Evolutionary conservation across 495 filamentous ascomycete species (phyloP).

Genomic region (Amniculicola lignicola): DNA sequence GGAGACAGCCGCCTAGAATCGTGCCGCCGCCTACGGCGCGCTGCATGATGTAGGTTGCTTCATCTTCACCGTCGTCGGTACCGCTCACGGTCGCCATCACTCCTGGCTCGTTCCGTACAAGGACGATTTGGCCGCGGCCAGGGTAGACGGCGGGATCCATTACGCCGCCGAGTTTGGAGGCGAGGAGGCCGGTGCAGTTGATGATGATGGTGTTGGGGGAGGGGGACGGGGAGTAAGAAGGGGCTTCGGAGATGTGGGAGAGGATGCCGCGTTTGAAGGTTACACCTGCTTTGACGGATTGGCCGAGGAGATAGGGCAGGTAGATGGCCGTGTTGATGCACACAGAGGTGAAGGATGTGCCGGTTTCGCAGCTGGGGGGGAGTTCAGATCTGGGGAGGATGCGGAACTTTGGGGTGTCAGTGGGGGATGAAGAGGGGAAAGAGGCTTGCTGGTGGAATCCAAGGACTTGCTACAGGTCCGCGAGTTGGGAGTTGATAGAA

Average conservation of each 20-base stretch:
- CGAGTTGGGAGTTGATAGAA: no score
- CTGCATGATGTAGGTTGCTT: conserved; percentile 85
- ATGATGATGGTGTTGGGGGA: conserved; percentile 66
- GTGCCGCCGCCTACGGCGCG: conserved; percentile 75
- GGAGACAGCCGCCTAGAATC: conserved; percentile 83
- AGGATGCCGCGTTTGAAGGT: conserved; percentile 60
- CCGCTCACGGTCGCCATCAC: conserved; percentile 69
- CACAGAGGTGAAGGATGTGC: conserved; percentile 70
- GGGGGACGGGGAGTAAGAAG: conserved; percentile 59
- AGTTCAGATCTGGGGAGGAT: conserved; percentile 54
- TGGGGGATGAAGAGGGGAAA: no score
- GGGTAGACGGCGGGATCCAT: conserved; percentile 71
- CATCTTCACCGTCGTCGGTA: conserved; percentile 75
- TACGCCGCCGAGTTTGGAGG: conserved; percentile 76
- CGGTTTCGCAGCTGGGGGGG: conserved; percentile 61
- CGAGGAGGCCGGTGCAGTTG: conserved; percentile 82
- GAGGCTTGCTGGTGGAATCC: no score
- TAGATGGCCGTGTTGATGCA: conserved; percentile 91
- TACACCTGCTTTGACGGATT: conserved; percentile 69
- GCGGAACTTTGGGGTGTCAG: conserved; percentile 34
- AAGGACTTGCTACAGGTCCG: no score
- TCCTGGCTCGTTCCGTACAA: conserved; percentile 78
- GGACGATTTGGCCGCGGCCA: conserved; percentile 78
- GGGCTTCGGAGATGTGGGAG: conserved; percentile 70
- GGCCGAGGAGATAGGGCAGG: conserved; percentile 74